These are phyloP conservation scores for Daedaleopsis nitida DNA, from an alignment of 768 basidiomycete species.

Conservation along the genomic window DNA sequence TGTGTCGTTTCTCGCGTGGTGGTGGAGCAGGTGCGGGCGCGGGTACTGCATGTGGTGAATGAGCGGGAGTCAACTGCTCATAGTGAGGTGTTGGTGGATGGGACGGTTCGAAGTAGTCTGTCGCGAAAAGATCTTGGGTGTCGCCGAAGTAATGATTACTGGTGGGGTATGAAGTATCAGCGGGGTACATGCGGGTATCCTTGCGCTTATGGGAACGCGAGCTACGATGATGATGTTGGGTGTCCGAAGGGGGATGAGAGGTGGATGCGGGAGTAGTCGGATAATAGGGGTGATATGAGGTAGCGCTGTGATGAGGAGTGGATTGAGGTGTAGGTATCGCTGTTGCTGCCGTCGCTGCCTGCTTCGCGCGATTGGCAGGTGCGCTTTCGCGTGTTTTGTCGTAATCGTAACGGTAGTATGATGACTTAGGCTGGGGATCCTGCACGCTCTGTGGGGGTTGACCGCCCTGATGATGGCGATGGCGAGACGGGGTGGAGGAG, in stretches of 20 bases:
- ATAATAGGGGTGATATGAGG: not conserved
- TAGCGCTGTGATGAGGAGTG: not conserved
- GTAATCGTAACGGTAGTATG: conserved; percentile 26
- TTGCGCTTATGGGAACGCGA: conserved; percentile 5
- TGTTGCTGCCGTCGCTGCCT: not conserved
- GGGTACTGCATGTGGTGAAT: not conserved
- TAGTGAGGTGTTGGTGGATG: not conserved
- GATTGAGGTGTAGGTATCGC: not conserved
- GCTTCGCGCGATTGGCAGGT: conserved; percentile 12
- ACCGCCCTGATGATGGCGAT: not conserved
- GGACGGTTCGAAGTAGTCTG: conserved; percentile 1
- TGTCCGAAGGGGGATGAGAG: not conserved
- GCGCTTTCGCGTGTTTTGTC: conserved; percentile 19
- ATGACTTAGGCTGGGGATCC: not conserved
- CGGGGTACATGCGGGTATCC: conserved; percentile 2
- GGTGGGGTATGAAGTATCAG: not conserved
- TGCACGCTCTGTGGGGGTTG: not conserved
- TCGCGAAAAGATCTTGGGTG: conserved; percentile 3
- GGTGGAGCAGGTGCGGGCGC: not conserved
- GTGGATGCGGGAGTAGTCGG: no score
- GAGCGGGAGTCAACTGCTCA: not conserved
- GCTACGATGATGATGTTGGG: not conserved
- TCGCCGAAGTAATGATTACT: not conserved
- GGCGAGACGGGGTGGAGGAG: not conserved
- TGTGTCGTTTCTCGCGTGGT: conserved; percentile 11